Evolutionary conservation across 78 protist species (phyloP).

Genomic region (Creolimax fragrantissima): DNA sequence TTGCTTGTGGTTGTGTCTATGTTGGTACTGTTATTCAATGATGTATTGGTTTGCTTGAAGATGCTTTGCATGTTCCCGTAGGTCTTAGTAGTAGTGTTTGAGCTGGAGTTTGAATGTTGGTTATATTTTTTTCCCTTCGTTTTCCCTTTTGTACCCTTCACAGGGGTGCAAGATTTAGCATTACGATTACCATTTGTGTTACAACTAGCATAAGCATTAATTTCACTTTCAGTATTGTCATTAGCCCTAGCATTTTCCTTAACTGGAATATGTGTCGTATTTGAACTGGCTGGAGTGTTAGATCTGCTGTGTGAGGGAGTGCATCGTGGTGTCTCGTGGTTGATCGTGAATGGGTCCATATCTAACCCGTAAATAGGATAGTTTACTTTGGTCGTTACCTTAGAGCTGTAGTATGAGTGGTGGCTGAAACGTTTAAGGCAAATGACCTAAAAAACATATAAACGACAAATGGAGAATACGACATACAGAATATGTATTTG

Average conservation of each 20-base stretch:
- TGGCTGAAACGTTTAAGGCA: background rate
- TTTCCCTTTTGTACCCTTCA: background rate
- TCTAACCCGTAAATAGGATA: background rate
- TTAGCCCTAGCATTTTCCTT: background rate
- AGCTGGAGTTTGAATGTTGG: background rate
- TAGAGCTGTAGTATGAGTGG: background rate
- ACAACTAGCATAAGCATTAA: background rate
- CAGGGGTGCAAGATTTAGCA: background rate
- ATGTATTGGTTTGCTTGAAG: background rate
- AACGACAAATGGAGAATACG: no score
- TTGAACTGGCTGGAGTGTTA: background rate
- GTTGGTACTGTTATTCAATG: background rate
- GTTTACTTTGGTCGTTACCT: background rate
- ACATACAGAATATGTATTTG: no score
- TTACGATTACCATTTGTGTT: background rate
- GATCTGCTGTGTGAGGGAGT: background rate
- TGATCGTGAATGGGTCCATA: background rate
- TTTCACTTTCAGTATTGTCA: background rate
- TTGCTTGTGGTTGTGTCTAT: background rate
- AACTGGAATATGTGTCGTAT: background rate
- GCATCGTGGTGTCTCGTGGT: background rate
- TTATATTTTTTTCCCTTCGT: background rate
- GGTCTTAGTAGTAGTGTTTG: background rate
- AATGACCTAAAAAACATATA: no score
- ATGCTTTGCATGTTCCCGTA: no score